Conservation (phyloP, 2,329 filamentous ascomycete species). For the Neopestalotiopsis rosae region DNA sequence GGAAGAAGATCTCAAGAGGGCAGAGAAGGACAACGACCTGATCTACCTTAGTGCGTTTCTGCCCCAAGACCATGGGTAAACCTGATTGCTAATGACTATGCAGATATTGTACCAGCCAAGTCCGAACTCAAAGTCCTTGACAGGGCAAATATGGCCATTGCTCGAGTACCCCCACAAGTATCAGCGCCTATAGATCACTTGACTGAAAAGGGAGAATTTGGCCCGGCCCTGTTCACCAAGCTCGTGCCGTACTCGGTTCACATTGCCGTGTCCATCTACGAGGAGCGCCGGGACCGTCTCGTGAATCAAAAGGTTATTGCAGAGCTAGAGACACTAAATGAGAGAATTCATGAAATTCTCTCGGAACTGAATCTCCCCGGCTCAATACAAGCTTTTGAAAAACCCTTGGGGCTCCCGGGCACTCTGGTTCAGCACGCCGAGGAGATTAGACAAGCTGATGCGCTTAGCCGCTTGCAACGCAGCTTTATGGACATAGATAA, state of each 20-base stretch:
- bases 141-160: conserved; percentile 84
- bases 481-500: conserved; percentile 91
- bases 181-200: conserved; percentile 80
- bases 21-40: conserved; percentile 94
- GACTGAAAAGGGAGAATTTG: conserved; percentile 80
- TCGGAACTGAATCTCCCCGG: conserved; percentile 87
- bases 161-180: conserved; percentile 81
- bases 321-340: conserved; percentile 81
- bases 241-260: conserved; percentile 96
- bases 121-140: conserved; percentile 86
- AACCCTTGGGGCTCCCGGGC: conserved; percentile 87
- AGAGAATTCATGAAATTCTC: conserved; percentile 78
- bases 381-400: conserved; percentile 91
- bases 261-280: conserved; percentile 93
- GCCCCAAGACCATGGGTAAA: neutral
- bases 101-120: conserved; percentile 82
- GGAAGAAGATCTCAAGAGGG: conserved; percentile 85
- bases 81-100: neutral
- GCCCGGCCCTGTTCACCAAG: conserved; percentile 84
- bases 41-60: conserved; percentile 79
- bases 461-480: conserved; percentile 74
- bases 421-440: conserved; percentile 88
- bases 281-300: conserved; percentile 86
- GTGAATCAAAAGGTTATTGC: conserved; percentile 88
- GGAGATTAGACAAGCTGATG: conserved; percentile 90